Conservation (phyloP, 75 land plant species). For the Adiantum capillusveneris region DNA sequence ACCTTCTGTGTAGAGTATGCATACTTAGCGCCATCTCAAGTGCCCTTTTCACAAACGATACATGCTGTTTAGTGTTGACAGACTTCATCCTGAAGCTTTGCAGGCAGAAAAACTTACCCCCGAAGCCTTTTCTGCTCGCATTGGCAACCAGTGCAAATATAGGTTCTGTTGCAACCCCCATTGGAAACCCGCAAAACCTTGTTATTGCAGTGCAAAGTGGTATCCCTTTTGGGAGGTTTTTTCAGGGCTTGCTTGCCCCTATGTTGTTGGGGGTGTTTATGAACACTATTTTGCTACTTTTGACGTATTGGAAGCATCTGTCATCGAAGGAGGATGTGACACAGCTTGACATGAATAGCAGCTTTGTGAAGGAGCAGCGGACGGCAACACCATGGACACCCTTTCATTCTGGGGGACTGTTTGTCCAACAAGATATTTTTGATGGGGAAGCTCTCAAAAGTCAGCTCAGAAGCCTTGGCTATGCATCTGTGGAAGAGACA, state of each 20-base stretch:
- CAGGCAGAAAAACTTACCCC: slow-evolving; percentile 46
- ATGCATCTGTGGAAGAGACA: too few relatives aligned
- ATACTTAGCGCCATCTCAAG: slow-evolving; percentile 44
- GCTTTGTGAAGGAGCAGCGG: not conserved
- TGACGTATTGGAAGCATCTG: slow-evolving; percentile 36
- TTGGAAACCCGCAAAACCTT: slow-evolving; percentile 58
- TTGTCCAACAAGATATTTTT: not conserved
- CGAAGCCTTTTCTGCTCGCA: slow-evolving; percentile 49
- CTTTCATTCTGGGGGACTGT: too few relatives aligned
- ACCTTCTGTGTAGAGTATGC: slow-evolving; percentile 43
- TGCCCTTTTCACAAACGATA: slow-evolving; percentile 56
- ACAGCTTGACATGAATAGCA: slow-evolving; percentile 23
- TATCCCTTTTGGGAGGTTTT: slow-evolving; percentile 49
- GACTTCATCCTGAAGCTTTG: slow-evolving; percentile 49
- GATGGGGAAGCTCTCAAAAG: slow-evolving; percentile 7
- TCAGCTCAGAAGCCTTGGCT: too few relatives aligned
- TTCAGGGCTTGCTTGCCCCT: slow-evolving; percentile 38
- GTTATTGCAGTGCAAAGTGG: slow-evolving; percentile 53
- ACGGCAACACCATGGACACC: not conserved
- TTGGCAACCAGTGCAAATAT: slow-evolving; percentile 63
- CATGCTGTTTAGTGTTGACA: slow-evolving; percentile 51
- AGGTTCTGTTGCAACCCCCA: slow-evolving; percentile 56
- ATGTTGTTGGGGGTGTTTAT: slow-evolving; percentile 39
- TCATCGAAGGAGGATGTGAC: slow-evolving; percentile 3
- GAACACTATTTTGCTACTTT: slow-evolving; percentile 33